phyloP scores from a whole-genome alignment of 2,329 filamentous ascomycete genomes.

The Endothia cerciana region DNA sequence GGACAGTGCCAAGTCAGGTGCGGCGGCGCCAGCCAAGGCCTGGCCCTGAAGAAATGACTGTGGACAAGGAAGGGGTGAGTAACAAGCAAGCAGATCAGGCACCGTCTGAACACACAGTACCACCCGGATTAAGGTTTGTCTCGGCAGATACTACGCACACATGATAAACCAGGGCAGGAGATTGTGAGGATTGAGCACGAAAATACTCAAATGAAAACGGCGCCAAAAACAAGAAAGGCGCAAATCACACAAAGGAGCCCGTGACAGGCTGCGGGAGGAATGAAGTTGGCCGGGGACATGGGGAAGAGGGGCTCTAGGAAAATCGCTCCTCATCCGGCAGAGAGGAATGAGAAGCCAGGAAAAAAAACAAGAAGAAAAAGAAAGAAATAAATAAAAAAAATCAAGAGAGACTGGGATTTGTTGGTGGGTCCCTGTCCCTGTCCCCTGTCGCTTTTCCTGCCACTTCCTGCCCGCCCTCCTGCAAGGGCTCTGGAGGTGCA shows the following conservation, averaged over 20 bases:
- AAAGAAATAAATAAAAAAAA: not conserved
- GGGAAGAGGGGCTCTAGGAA: not conserved
- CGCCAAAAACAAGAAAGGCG: not conserved
- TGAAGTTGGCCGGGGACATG: not conserved
- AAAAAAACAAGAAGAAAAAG: not conserved
- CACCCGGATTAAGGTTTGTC: slow-evolving; percentile 12
- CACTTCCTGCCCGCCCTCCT: not conserved
- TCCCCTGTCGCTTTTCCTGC: not conserved
- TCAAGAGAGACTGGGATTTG: not conserved
- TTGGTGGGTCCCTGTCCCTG: not conserved
- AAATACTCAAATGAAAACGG: not conserved
- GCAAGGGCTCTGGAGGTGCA: slow-evolving; percentile 9
- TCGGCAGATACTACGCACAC: slow-evolving; percentile 5
- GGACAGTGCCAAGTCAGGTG: not conserved
- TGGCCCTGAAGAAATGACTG: not conserved
- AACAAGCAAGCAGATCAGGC: not conserved
- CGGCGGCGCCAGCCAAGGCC: not conserved
- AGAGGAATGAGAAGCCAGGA: not conserved
- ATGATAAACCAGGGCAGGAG: not conserved
- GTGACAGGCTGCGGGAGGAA: not conserved
- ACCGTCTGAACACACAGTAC: not conserved
- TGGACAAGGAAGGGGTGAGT: not conserved
- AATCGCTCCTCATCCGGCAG: not conserved
- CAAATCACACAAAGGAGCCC: not conserved
- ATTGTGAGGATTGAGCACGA: not conserved